phyloP scores from a whole-genome alignment of 805 yeast genomes.

The Kockiozyma suomiensis region DNA sequence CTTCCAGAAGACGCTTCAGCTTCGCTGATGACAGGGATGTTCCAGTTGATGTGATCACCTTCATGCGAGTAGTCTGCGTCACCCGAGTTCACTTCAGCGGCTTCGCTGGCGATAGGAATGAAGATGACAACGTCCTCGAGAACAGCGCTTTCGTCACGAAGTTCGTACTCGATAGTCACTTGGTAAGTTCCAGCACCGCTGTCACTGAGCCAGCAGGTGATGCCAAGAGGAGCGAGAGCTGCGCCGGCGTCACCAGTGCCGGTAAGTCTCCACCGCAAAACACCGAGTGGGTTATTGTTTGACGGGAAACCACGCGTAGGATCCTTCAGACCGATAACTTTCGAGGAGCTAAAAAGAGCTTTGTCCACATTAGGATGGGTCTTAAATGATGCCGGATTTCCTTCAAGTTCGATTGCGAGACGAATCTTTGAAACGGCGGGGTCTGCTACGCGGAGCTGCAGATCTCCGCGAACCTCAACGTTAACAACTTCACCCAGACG shows the following conservation, averaged over 20 bases:
- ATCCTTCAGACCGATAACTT: constrained; percentile 74
- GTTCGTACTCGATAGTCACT: constrained; percentile 88
- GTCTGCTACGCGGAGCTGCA: constrained; percentile 83
- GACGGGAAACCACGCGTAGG: constrained; percentile 81
- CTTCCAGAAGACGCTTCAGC: constrained; percentile 62
- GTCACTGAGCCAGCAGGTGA: constrained; percentile 82
- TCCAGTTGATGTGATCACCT: constrained; percentile 73
- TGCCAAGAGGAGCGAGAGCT: constrained; percentile 62
- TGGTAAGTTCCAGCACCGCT: constrained; percentile 62
- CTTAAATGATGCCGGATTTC: constrained; percentile 64
- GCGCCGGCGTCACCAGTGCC: constrained; percentile 58
- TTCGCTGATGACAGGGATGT: constrained; percentile 56
- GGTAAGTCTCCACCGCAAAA: constrained; percentile 85
- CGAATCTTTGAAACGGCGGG: constrained; percentile 68
- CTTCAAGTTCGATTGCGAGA: constrained; percentile 53
- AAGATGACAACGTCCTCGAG: constrained; percentile 57
- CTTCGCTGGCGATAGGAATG: constrained; percentile 68
- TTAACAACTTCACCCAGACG: constrained; percentile 69
- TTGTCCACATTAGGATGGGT: constrained; percentile 97
- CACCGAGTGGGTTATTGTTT: constrained; percentile 87
- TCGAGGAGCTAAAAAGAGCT: constrained; percentile 57
- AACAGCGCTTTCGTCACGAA: constrained; percentile 52
- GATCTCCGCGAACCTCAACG: constrained; percentile 86
- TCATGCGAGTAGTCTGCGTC: constrained; percentile 48
- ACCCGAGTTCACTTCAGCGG: constrained; percentile 52